Conservation (phyloP, 2,329 filamentous ascomycete species). For the Penicillium sp. region DNA sequence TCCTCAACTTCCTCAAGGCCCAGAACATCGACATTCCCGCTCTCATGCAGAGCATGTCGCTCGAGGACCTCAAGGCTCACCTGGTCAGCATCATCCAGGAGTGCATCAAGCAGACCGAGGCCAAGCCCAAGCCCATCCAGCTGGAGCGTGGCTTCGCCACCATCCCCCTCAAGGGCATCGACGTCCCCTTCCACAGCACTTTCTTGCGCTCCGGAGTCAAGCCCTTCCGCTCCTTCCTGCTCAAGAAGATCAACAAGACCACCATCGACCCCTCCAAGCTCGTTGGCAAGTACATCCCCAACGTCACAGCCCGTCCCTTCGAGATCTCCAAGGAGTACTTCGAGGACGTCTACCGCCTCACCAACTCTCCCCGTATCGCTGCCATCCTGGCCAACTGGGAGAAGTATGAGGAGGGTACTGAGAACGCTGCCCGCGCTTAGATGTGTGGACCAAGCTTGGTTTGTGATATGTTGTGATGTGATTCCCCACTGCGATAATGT, state of each 20-base stretch:
- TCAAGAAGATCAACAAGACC: slow-evolving; percentile 99
- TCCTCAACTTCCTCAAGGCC: slow-evolving; percentile 92
- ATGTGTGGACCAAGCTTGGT: not conserved
- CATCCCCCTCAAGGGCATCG: slow-evolving; percentile 94
- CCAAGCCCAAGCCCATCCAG: slow-evolving; percentile 84
- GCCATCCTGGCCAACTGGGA: slow-evolving; percentile 79
- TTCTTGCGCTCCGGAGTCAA: slow-evolving; percentile 98
- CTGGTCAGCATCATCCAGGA: slow-evolving; percentile 88
- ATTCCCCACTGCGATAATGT: slow-evolving; percentile 24
- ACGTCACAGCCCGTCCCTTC: slow-evolving; percentile 95
- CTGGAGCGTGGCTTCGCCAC: slow-evolving; percentile 95
- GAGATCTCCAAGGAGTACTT: slow-evolving; percentile 98
- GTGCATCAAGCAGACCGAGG: slow-evolving; percentile 81
- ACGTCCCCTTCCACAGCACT: slow-evolving; percentile 98
- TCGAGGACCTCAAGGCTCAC: slow-evolving; percentile 89
- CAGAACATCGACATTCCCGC: slow-evolving; percentile 97
- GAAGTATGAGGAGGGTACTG: slow-evolving; percentile 58
- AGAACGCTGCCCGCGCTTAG: slow-evolving; percentile 22
- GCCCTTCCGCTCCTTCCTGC: slow-evolving; percentile 95
- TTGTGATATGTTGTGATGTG: slow-evolving; percentile 10
- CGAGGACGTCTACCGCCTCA: slow-evolving; percentile 95
- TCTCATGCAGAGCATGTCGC: slow-evolving; percentile 79
- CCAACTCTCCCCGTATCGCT: slow-evolving; percentile 67
- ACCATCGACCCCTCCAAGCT: slow-evolving; percentile 96
- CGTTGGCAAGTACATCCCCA: slow-evolving; percentile 98